Evolutionary conservation across 371 early-diverging fungal species (phyloP), one percentile per base, ranked within the genome.

Genomic region (Amoeboaphelidium protococcarum): DNA sequence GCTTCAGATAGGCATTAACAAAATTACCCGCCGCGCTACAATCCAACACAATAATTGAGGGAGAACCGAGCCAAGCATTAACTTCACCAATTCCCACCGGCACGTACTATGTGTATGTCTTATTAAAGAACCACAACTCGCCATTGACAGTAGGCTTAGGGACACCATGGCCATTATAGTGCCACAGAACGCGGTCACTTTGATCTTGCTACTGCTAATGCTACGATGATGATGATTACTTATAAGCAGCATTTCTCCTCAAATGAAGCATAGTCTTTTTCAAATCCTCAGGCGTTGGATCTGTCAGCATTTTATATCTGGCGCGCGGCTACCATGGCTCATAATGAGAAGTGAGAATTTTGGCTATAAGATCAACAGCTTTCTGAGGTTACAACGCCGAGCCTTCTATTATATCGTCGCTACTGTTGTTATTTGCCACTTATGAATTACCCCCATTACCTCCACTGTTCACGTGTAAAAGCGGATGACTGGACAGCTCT

Each of bases 121-220:
- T 78, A 67, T 95, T 92, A 55, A 92, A 95, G 27, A 88, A 92
- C 96, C 96, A 95, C 31, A 92, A 76, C 58, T 95, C 96, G 41
- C 96, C 96, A 52, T 82, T 82, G 2, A 70, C 59, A 1, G 94
- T 90, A 2, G 94, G 91, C 48, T 78, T 79, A 13, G 96, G 96
- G 19, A 95, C 94, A 42, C 96, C 96, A 51, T 92, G 92, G 16
- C 96, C 96, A 51, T 95, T 95, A 67, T 92, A 95, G 56, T 95
- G 89, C 53, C 91, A 87, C 47, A 95, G 62, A 37, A 92, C 74
- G 2, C 96, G 70, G 49, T 90, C 91, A 47, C 88, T 88, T 60
- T 86, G n/a, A n/a, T n/a, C n/a, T n/a, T n/a, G n/a, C n/a, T n/a
- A n/a, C n/a, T n/a, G n/a, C n/a, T n/a, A n/a, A n/a, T n/a, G n/a